These are phyloP conservation scores for Termitomyces sp. DNA, from an alignment of 768 basidiomycete species.

Conservation along the genomic window DNA sequence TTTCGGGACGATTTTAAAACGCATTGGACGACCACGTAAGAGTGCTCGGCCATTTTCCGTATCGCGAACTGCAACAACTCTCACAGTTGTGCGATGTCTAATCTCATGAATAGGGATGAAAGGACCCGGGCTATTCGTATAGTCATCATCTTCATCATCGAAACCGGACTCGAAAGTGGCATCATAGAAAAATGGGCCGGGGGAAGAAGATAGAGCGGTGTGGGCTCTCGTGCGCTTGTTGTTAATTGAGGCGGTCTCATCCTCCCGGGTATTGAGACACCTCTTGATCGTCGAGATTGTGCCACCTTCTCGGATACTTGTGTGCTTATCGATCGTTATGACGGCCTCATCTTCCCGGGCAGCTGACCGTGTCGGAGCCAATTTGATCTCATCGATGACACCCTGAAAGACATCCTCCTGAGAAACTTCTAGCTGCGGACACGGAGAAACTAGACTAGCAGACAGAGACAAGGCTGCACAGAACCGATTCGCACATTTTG, in stretches of 20 bases:
- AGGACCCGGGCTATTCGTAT: constrained; percentile 17
- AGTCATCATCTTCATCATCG: not conserved
- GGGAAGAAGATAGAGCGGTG: not conserved
- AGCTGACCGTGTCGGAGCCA: not conserved
- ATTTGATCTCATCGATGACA: not conserved
- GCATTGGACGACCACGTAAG: constrained; percentile 24
- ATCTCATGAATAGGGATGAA: constrained; percentile 23
- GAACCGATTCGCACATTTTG: not conserved
- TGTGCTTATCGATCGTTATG: not conserved
- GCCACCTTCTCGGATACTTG: not conserved
- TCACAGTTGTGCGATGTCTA: constrained; percentile 9
- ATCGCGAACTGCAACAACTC: constrained; percentile 16
- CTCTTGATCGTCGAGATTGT: too few relatives aligned
- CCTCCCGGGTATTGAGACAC: too few relatives aligned
- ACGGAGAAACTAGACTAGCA: not conserved
- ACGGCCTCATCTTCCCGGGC: not conserved
- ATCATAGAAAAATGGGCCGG: not conserved
- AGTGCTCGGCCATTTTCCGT: constrained; percentile 5
- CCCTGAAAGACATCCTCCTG: not conserved
- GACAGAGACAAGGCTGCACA: not conserved
- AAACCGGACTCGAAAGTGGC: not conserved
- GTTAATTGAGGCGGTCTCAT: not conserved
- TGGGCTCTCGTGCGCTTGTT: too few relatives aligned
- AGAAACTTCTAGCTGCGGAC: not conserved
- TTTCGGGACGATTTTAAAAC: constrained; percentile 30